A percentile compares a stretch with the other conserved stretches of the same genome.
Conservation (phyloP, 805 yeast genomes). For the Cyberlindnera veronae region DNA sequence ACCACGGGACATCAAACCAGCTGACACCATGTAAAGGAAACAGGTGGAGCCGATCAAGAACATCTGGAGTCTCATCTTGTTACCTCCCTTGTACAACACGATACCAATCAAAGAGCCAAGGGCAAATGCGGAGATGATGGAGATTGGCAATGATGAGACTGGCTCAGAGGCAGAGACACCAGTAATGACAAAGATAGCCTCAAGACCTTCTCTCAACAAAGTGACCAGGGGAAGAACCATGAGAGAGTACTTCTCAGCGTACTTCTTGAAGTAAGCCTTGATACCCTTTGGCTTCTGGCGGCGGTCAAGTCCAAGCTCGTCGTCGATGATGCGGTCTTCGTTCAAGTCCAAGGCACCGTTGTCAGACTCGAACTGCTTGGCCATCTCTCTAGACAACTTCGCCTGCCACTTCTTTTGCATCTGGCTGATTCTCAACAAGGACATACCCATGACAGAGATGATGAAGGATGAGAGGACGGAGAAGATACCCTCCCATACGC, state of each 20-base stretch:
- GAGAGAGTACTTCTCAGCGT: slow-evolving; percentile 57
- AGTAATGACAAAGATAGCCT: slow-evolving; percentile 87
- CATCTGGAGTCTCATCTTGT: slow-evolving; percentile 68
- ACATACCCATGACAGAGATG: slow-evolving; percentile 84
- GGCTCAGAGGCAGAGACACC: slow-evolving; percentile 83
- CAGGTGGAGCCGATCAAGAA: slow-evolving; percentile 77
- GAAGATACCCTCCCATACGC: slow-evolving; percentile 87
- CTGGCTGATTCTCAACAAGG: slow-evolving; percentile 75
- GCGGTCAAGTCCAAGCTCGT: slow-evolving; percentile 14
- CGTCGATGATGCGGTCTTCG: slow-evolving; percentile 16
- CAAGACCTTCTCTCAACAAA: slow-evolving; percentile 85
- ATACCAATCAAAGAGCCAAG: slow-evolving; percentile 66
- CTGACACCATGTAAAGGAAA: slow-evolving; percentile 79
- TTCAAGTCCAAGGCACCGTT: slow-evolving; percentile 14
- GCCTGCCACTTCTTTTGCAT: slow-evolving; percentile 81
- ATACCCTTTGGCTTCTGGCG: slow-evolving; percentile 2
- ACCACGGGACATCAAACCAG: slow-evolving; percentile 84
- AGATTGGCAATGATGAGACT: slow-evolving; percentile 56
- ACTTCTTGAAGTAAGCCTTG: slow-evolving; percentile 15
- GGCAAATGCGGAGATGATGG: slow-evolving; percentile 56
- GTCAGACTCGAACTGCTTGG: slow-evolving; percentile 21
- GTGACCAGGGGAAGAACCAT: slow-evolving; percentile 81
- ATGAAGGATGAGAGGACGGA: slow-evolving; percentile 74
- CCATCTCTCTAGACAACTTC: slow-evolving; percentile 65
- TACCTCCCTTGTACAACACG: slow-evolving; percentile 72